Conservation (phyloP, 2,329 filamentous ascomycete genomes). For the Emmonsia crescens region DNA sequence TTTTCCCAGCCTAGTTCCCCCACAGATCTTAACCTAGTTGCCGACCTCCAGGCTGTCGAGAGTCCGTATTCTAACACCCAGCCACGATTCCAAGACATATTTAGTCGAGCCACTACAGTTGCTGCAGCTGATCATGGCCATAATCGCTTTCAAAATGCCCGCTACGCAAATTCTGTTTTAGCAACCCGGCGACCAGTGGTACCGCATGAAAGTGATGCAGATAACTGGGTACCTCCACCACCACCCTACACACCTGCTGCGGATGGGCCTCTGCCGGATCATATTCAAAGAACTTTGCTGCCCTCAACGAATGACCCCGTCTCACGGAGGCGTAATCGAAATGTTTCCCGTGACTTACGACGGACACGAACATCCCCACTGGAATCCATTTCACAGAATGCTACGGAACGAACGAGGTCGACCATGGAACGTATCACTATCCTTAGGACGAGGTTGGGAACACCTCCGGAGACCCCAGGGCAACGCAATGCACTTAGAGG, state of each 20-base stretch:
- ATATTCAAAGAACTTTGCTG: conserved; percentile 25
- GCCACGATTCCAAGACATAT: conserved; percentile 57
- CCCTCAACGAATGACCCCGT: conserved; percentile 17
- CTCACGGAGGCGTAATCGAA: neutral
- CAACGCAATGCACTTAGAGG: neutral
- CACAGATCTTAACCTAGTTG: conserved; percentile 14
- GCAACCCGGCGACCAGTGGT: conserved; percentile 51
- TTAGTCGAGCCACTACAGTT: conserved; percentile 62
- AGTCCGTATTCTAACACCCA: conserved; percentile 62
- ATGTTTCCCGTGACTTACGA: conserved; percentile 1
- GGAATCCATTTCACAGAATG: conserved; percentile 15
- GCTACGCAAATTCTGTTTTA: conserved; percentile 2
- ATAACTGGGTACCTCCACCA: conserved; percentile 79
- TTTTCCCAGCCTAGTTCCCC: conserved; percentile 19
- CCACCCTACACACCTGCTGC: conserved; percentile 52
- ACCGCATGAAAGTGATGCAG: conserved; percentile 76
- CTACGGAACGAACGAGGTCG: conserved; percentile 18
- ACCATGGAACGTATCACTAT: conserved; percentile 21
- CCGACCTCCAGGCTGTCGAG: conserved; percentile 51
- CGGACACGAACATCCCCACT: conserved; percentile 19
- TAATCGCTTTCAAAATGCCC: conserved; percentile 8
- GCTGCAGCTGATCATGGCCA: conserved; percentile 59
- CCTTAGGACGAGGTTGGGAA: neutral
- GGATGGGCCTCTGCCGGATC: conserved; percentile 22
- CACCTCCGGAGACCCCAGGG: neutral